Percentiles rank a stretch among this genome's conserved stretches.
These are phyloP conservation scores for Suhomyces anneliseae DNA, from an alignment of 1,139 yeast species.

Conservation along the genomic window DNA sequence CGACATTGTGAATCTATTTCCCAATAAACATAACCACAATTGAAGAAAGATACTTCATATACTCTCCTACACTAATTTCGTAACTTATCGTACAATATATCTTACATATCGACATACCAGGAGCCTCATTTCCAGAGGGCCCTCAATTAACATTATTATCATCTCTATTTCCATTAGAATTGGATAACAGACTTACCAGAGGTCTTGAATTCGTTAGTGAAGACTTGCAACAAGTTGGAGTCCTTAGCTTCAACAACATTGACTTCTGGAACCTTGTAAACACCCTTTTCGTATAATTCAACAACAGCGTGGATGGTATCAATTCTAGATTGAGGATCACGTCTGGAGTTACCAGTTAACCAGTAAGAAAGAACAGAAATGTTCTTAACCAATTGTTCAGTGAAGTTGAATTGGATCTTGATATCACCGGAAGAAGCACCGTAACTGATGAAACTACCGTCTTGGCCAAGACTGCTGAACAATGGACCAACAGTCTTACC, in stretches of 20 bases:
- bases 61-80: too few relatives aligned
- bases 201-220: not conserved
- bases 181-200: slow-evolving; percentile 9
- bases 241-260: slow-evolving; percentile 6
- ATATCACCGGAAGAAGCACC: slow-evolving; percentile 22
- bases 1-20: too few relatives aligned
- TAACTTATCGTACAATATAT: too few relatives aligned
- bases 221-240: slow-evolving; percentile 1
- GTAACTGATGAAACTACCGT: slow-evolving; percentile 31
- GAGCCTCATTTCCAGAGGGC: too few relatives aligned
- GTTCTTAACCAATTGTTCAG: slow-evolving; percentile 20
- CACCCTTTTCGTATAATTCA: slow-evolving; percentile 15
- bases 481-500: slow-evolving; percentile 27
- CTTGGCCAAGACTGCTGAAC: slow-evolving; percentile 24
- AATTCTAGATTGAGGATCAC: slow-evolving; percentile 18
- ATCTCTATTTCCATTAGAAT: not conserved
- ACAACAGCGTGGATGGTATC: slow-evolving; percentile 15
- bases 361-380: slow-evolving; percentile 21
- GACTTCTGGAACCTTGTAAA: slow-evolving; percentile 12
- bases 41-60: too few relatives aligned
- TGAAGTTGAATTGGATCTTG: slow-evolving; percentile 13
- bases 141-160: not conserved
- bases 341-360: slow-evolving; percentile 18
- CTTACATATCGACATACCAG: too few relatives aligned
- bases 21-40: too few relatives aligned